Evolutionary conservation across 768 basidiomycete genomes (phyloP).

Genomic region (Leccinum subtestaceum): DNA sequence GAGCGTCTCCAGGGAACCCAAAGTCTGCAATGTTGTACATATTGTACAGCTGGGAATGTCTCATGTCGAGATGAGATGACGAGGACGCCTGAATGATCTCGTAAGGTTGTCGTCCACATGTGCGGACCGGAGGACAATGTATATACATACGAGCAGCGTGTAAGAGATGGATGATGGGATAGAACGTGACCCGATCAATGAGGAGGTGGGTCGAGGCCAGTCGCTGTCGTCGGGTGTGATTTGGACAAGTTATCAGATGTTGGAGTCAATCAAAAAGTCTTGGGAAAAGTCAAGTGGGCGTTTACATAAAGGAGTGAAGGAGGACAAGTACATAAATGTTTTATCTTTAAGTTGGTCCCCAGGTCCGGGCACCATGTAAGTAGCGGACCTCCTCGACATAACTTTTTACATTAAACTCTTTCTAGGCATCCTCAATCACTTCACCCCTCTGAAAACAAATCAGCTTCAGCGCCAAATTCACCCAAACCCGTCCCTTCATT

Average conservation of each 20-base stretch:
- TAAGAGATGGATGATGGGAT: background rate
- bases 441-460: constrained; percentile 21
- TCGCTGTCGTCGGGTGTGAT: background rate
- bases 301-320: constrained; percentile 29
- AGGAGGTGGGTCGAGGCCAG: background rate
- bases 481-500: constrained; percentile 14
- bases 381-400: background rate
- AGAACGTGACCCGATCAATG: background rate
- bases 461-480: constrained; percentile 28
- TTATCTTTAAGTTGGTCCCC: constrained; percentile 3
- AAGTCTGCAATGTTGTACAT: background rate
- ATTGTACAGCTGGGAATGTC: background rate
- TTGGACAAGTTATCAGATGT: constrained; percentile 4
- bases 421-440: constrained; percentile 23
- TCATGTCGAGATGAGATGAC: background rate
- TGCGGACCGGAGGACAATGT: background rate
- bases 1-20: background rate
- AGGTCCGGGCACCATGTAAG: constrained; percentile 20
- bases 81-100: background rate
- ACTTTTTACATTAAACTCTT: background rate
- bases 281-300: constrained; percentile 14
- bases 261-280: constrained; percentile 8
- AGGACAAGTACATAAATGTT: constrained; percentile 21
- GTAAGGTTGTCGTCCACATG: background rate
- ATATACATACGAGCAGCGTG: background rate